phyloP scores from a whole-genome alignment of 441 rosid genomes.

The Adansonia gregorii region DNA sequence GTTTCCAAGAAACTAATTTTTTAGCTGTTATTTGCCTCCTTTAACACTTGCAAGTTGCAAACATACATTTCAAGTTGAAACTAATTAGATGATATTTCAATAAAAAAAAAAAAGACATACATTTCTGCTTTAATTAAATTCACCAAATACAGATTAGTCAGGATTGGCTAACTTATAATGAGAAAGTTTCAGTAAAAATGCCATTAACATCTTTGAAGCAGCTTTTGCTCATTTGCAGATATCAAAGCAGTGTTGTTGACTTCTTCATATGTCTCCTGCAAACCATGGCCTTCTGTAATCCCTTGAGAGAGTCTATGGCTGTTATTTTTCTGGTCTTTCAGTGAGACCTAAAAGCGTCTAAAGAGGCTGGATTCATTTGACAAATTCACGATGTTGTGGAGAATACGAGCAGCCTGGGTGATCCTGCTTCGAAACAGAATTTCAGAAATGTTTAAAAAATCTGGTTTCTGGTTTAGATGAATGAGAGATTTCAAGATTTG shows the following conservation, averaged over 20 bases:
- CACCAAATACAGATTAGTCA: neutral
- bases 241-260: neutral
- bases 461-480: neutral
- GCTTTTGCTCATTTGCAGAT: slow-evolving; percentile 13
- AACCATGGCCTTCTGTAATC: neutral
- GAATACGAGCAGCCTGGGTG: slow-evolving; percentile 11
- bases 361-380: slow-evolving; percentile 20
- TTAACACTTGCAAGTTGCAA: neutral
- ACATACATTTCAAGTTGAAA: neutral
- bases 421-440: slow-evolving; percentile 21
- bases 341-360: slow-evolving; percentile 3
- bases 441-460: neutral
- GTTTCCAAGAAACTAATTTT: neutral
- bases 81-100: neutral
- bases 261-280: neutral
- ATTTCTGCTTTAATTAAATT: neutral
- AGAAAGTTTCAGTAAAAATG: neutral
- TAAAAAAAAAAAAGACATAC: neutral
- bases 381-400: slow-evolving; percentile 9
- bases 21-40: neutral
- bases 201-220: neutral
- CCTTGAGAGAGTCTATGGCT: neutral
- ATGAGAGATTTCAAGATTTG: neutral
- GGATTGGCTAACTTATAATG: neutral
- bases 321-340: slow-evolving; percentile 15